These are phyloP conservation scores for Suhomyces canberraensis DNA, from an alignment of 805 yeast species.

Conservation along the genomic window DNA sequence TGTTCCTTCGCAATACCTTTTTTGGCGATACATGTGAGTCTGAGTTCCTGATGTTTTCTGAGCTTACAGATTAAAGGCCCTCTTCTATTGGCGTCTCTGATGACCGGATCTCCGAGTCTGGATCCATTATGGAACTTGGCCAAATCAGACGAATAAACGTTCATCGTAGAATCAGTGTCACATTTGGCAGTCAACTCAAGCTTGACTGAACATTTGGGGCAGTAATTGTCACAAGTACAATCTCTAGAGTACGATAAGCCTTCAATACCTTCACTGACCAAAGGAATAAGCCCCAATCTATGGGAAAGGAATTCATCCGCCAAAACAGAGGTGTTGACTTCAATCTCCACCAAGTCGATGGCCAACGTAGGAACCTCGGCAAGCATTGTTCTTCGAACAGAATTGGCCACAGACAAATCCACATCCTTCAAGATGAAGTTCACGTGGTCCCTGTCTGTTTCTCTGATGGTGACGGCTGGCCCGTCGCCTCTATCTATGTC, in stretches of 20 bases:
- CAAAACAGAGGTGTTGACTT: conserved; percentile 85
- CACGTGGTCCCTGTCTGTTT: conserved; percentile 80
- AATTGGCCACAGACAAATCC: conserved; percentile 88
- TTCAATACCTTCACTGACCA: conserved; percentile 80
- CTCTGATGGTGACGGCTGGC: conserved; percentile 86
- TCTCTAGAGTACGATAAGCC: conserved; percentile 85
- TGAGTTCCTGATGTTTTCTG: conserved; percentile 87
- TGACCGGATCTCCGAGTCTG: conserved; percentile 79
- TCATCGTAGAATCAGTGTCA: conserved; percentile 82
- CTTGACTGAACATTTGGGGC: conserved; percentile 91
- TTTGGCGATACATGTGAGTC: conserved; percentile 89
- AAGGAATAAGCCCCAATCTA: conserved; percentile 87
- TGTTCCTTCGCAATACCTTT: conserved; percentile 97
- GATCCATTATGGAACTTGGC: conserved; percentile 45
- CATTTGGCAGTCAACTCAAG: conserved; percentile 84
- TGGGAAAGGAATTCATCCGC: conserved; percentile 98
- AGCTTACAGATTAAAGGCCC: conserved; percentile 92
- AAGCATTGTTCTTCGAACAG: conserved; percentile 85
- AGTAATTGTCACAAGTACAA: conserved; percentile 97
- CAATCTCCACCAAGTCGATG: conserved; percentile 92
- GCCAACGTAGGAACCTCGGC: conserved; percentile 98
- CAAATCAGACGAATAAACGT: conserved; percentile 80
- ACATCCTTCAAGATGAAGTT: conserved; percentile 86
- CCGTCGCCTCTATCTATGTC: conserved; percentile 40
- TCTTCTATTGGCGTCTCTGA: conserved; percentile 65